These are phyloP conservation scores for Omphalotus olearius DNA, from an alignment of 1,284 basidiomycete genomes.

Conservation along the genomic window DNA sequence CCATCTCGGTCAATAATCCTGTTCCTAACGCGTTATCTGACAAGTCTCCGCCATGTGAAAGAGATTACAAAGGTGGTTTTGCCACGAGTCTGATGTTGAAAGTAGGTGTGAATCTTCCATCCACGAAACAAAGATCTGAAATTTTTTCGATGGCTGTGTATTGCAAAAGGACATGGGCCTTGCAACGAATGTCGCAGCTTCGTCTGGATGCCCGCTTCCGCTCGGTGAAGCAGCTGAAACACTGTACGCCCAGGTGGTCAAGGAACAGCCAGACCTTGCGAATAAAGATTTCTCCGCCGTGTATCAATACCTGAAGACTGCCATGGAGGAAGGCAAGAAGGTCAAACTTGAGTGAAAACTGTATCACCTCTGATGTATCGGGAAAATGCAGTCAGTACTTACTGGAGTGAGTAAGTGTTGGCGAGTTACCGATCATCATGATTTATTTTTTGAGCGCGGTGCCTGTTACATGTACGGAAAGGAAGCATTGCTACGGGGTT, in stretches of 20 bases:
- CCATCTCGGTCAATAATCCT: slow-evolving; percentile 84
- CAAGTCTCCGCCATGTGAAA: slow-evolving; percentile 77
- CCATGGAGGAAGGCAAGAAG: slow-evolving; percentile 8
- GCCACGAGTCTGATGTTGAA: slow-evolving; percentile 83
- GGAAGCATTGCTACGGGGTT: too few relatives aligned
- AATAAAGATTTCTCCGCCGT: slow-evolving; percentile 79
- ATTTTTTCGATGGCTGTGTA: not conserved
- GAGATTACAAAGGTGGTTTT: slow-evolving; percentile 82
- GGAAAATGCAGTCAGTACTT: not conserved
- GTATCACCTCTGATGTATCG: slow-evolving; percentile 1
- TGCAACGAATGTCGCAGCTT: slow-evolving; percentile 57
- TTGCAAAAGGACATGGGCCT: slow-evolving; percentile 71
- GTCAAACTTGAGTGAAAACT: slow-evolving; percentile 1
- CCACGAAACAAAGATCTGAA: not conserved
- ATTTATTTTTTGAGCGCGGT: too few relatives aligned
- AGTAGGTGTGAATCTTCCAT: slow-evolving; percentile 32
- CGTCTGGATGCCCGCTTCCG: slow-evolving; percentile 51
- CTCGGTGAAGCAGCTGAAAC: slow-evolving; percentile 59
- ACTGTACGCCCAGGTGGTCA: slow-evolving; percentile 55
- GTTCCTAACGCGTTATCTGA: slow-evolving; percentile 71
- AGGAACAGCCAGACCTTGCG: slow-evolving; percentile 51
- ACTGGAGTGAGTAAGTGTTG: too few relatives aligned
- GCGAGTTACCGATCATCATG: too few relatives aligned
- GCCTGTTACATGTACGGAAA: too few relatives aligned
- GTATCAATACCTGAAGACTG: slow-evolving; percentile 53